These are phyloP conservation scores for Sporothrix pseudoabietina DNA, from an alignment of 2,329 filamentous ascomycete species.

Conservation along the genomic window DNA sequence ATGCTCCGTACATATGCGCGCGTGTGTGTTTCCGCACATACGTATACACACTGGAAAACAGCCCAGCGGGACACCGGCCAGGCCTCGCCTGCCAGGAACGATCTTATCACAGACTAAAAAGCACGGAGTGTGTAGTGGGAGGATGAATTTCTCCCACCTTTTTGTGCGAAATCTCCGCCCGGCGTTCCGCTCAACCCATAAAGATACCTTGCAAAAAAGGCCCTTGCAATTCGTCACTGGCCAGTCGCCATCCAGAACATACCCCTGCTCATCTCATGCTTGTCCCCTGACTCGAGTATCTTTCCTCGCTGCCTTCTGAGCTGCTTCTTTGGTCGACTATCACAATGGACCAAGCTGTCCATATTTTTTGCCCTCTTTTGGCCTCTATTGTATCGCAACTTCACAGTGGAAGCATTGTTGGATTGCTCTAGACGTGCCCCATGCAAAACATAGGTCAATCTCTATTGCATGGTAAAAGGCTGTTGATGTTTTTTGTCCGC, in stretches of 20 bases:
- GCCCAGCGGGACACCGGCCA: background rate
- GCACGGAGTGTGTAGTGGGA: background rate
- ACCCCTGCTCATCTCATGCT: slow-evolving; percentile 16
- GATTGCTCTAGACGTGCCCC: slow-evolving; percentile 7
- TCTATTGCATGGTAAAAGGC: background rate
- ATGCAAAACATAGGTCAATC: background rate
- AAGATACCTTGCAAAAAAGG: background rate
- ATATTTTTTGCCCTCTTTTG: background rate
- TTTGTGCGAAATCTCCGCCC: slow-evolving; percentile 1
- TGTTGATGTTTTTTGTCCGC: background rate
- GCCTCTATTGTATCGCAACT: background rate
- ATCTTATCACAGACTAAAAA: background rate
- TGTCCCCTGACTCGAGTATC: background rate
- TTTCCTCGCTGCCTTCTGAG: background rate
- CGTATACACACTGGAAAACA: background rate
- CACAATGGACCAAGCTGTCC: background rate
- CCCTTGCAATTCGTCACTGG: background rate
- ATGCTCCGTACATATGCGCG: background rate
- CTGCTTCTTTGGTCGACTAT: slow-evolving; percentile 3
- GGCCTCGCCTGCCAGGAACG: background rate
- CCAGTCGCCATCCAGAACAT: background rate
- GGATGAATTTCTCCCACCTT: background rate
- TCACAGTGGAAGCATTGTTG: slow-evolving; percentile 7
- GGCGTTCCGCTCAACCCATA: background rate
- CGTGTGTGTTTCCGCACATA: background rate